Percentiles rank a stretch among this genome's conserved stretches.
Conservation (phyloP, 805 yeast genomes). For the Monosporozyma yasuniensis region DNA sequence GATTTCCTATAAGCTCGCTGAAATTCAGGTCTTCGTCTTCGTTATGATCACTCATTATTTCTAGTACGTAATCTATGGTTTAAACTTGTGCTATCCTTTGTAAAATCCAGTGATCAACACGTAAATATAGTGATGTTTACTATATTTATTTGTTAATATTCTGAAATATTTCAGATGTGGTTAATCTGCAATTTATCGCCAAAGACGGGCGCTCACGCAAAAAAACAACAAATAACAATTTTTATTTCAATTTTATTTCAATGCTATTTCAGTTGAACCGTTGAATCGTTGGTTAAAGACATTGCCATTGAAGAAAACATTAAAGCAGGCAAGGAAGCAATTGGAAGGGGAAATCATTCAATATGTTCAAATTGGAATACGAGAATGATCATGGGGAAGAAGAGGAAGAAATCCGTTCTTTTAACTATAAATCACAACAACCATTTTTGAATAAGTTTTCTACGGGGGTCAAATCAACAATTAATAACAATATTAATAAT, state of each 20-base stretch:
- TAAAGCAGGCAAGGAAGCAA: too few relatives aligned
- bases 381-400: not conserved
- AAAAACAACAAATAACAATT: too few relatives aligned
- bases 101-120: too few relatives aligned
- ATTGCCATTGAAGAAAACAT: too few relatives aligned
- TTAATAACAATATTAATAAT: too few relatives aligned
- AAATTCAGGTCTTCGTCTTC: conserved; percentile 24
- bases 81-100: too few relatives aligned
- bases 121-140: not conserved
- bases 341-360: too few relatives aligned
- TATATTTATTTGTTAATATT: too few relatives aligned
- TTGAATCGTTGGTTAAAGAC: too few relatives aligned
- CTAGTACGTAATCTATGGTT: too few relatives aligned
- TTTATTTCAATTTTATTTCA: too few relatives aligned
- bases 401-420: not conserved
- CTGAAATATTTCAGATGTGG: not conserved
- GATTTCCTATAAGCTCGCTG: conserved; percentile 27
- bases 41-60: conserved; percentile 1
- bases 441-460: not conserved
- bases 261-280: too few relatives aligned
- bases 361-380: not conserved
- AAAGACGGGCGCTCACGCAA: not conserved
- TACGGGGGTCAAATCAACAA: not conserved
- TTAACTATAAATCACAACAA: not conserved
- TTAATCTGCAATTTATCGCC: not conserved